A percentile compares a stretch with the other conserved stretches of the same genome.
Conservation (phyloP, 2,329 filamentous ascomycete genomes). For the Fusarium ramigenum region DNA sequence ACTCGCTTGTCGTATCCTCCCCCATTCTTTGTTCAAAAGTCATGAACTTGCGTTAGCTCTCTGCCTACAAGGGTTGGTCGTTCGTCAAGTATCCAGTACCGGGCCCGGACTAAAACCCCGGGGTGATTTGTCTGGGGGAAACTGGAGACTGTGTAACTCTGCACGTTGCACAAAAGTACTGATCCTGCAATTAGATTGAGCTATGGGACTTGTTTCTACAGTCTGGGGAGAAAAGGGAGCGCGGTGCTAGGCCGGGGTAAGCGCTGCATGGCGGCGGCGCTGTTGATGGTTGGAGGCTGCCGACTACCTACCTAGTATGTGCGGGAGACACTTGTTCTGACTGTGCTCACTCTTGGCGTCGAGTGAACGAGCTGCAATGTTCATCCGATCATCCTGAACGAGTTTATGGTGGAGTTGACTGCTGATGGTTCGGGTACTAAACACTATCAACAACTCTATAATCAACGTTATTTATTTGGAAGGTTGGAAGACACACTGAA, state of each 20-base stretch:
- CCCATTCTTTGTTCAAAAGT: background rate
- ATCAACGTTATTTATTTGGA: background rate
- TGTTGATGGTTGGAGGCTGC: conserved; percentile 13
- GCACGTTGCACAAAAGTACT: conserved; percentile 14
- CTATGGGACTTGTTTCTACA: background rate
- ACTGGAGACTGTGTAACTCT: conserved; percentile 26
- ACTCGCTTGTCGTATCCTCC: background rate
- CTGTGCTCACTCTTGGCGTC: conserved; percentile 14
- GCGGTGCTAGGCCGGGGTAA: conserved; percentile 33
- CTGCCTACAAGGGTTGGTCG: background rate
- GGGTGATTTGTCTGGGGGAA: conserved; percentile 26
- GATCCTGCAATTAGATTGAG: background rate
- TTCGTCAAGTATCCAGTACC: conserved; percentile 22
- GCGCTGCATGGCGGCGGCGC: conserved; percentile 37
- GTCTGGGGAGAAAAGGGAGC: conserved; percentile 5
- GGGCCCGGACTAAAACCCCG: conserved; percentile 19
- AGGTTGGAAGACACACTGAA: background rate
- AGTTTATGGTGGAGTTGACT: background rate
- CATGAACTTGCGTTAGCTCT: conserved; percentile 14
- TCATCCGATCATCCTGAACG: background rate
- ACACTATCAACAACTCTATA: background rate
- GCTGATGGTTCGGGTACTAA: background rate
- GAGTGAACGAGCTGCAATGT: background rate
- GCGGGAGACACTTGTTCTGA: conserved; percentile 27
- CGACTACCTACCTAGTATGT: too few species aligned